Evolutionary conservation across 371 early-diverging fungal species (phyloP).

Genomic region (Umbelopsis sp.): DNA sequence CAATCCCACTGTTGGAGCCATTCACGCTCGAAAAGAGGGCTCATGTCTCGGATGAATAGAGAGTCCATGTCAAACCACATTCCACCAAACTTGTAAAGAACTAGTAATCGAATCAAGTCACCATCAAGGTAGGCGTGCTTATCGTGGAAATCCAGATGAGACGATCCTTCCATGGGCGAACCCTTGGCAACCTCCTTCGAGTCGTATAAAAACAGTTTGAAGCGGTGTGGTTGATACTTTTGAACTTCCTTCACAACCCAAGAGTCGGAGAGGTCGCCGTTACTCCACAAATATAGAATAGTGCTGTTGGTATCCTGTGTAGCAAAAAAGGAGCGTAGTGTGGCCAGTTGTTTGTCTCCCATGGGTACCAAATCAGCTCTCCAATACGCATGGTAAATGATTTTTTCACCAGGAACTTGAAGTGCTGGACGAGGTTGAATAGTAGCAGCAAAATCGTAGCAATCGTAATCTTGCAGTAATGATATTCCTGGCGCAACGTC

Average conservation of each 20-base stretch:
- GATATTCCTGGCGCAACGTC: conserved; percentile 51
- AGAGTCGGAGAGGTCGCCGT: conserved; percentile 45
- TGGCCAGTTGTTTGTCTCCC: conserved; percentile 52
- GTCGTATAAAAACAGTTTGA: conserved; percentile 38
- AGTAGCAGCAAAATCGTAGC: conserved; percentile 55
- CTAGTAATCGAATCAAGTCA: conserved; percentile 50
- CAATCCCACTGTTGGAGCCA: conserved; percentile 63
- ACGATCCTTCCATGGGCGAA: conserved; percentile 50
- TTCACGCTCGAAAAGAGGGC: conserved; percentile 53
- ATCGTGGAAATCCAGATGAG: conserved; percentile 48
- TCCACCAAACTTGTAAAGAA: conserved; percentile 55
- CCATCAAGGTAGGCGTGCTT: conserved; percentile 55
- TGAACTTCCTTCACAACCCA: conserved; percentile 42
- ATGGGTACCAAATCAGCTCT: conserved; percentile 50
- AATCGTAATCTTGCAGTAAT: conserved; percentile 52
- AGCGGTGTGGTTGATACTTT: conserved; percentile 38
- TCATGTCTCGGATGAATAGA: conserved; percentile 53
- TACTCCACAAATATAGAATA: conserved; percentile 53
- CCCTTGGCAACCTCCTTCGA: conserved; percentile 44
- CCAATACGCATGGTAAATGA: conserved; percentile 59
- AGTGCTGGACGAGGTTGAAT: conserved; percentile 31
- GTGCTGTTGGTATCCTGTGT: conserved; percentile 46
- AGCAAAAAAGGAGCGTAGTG: conserved; percentile 53
- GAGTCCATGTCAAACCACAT: conserved; percentile 67
- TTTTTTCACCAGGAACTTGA: conserved; percentile 17